Evolutionary conservation across 257 asterid genomes (phyloP).

Genomic region (Avicennia marina): DNA sequence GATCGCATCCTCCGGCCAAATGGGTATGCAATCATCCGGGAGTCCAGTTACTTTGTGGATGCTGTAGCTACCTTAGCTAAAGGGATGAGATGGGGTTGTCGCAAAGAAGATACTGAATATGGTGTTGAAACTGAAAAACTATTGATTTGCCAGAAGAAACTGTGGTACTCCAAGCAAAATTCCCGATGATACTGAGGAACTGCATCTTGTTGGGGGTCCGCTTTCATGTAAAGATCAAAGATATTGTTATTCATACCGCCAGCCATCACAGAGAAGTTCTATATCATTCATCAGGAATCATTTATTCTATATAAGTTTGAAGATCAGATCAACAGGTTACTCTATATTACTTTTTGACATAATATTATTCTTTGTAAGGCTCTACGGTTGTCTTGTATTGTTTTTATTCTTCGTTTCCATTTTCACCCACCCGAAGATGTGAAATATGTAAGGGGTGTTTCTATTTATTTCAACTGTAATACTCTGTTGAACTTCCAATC

Average conservation of each 20-base stretch:
- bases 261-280: constrained; percentile 30
- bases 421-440: constrained; percentile 23
- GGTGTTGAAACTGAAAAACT: constrained; percentile 65
- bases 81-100: constrained; percentile 94
- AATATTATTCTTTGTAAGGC: constrained; percentile 47
- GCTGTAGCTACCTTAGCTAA: constrained; percentile 63
- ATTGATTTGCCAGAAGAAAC: constrained; percentile 93
- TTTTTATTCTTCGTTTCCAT: constrained; percentile 17
- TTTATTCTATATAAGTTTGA: constrained; percentile 13
- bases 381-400: constrained; percentile 16
- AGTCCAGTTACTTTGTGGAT: constrained; percentile 66
- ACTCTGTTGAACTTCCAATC: constrained; percentile 1
- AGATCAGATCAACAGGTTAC: constrained; percentile 23
- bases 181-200: constrained; percentile 27
- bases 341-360: constrained; percentile 21
- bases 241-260: constrained; percentile 18
- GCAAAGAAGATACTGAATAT: constrained; percentile 72
- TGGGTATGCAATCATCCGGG: constrained; percentile 80
- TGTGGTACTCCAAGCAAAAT: constrained; percentile 74
- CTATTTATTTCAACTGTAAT: constrained; percentile 16
- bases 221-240: constrained; percentile 27
- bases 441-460: constrained; percentile 26
- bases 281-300: constrained; percentile 18
- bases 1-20: constrained; percentile 89
- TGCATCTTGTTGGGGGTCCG: constrained; percentile 7